Evolutionary conservation across 352 stramenopile species (phyloP).

Genomic region (Globisporangium nunn): DNA sequence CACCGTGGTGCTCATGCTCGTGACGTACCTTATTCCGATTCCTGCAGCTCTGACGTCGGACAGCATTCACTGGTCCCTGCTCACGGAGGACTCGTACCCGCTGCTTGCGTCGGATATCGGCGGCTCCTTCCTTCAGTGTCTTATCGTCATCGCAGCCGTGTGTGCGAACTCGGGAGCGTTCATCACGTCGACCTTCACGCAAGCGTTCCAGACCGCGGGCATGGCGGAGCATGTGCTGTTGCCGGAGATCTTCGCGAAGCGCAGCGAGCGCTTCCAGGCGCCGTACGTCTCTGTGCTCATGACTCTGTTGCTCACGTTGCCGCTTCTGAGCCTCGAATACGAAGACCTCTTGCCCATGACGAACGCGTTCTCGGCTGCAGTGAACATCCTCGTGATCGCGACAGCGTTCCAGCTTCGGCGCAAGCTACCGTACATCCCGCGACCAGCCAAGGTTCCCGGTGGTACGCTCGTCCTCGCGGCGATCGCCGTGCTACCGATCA

Average conservation of each 20-base stretch:
- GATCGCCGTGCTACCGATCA: constrained; percentile 26
- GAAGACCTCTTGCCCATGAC: constrained; percentile 76
- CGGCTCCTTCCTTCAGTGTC: not conserved
- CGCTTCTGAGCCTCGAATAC: constrained; percentile 50
- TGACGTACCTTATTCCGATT: constrained; percentile 76
- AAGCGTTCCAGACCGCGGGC: constrained; percentile 69
- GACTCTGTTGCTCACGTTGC: constrained; percentile 30
- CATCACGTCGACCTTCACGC: constrained; percentile 71
- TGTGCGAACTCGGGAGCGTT: constrained; percentile 52
- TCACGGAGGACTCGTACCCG: constrained; percentile 67
- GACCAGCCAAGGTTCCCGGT: constrained; percentile 49
- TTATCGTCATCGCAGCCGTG: constrained; percentile 30
- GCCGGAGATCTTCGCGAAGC: constrained; percentile 47
- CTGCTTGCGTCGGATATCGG: not conserved
- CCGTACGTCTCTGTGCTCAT: constrained; percentile 29
- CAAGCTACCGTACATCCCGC: constrained; percentile 56
- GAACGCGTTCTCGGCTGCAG: constrained; percentile 86
- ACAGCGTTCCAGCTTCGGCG: constrained; percentile 85
- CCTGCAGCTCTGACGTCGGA: constrained; percentile 28
- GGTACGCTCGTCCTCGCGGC: constrained; percentile 25
- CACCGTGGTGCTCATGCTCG: constrained; percentile 46
- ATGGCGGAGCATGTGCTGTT: constrained; percentile 42
- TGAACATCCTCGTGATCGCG: constrained; percentile 86
- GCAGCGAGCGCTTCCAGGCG: constrained; percentile 24
- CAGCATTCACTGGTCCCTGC: constrained; percentile 39